These are phyloP conservation scores for Berkeleyomyces rouxiae DNA, from an alignment of 2,329 filamentous ascomycete species.

Conservation along the genomic window DNA sequence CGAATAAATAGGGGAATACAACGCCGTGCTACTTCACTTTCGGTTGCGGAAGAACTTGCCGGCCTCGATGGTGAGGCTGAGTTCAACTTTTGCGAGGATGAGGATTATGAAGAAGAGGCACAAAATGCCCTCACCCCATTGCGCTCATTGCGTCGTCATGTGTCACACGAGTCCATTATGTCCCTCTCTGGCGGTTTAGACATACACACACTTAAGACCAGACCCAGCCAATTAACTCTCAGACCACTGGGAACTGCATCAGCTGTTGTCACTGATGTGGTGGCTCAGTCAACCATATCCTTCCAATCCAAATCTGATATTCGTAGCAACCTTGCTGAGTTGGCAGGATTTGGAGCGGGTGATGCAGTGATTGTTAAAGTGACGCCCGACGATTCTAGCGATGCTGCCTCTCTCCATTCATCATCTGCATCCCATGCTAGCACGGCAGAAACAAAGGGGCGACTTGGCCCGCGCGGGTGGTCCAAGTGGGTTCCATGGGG, in stretches of 20 bases:
- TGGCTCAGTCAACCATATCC: slow-evolving; percentile 40
- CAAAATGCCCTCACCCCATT: slow-evolving; percentile 24
- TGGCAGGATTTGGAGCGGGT: not conserved
- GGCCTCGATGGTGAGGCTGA: slow-evolving; percentile 14
- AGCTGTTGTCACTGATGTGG: slow-evolving; percentile 41
- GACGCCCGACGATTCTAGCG: not conserved
- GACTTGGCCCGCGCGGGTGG: not conserved
- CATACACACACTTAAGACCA: slow-evolving; percentile 63
- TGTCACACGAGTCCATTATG: slow-evolving; percentile 78
- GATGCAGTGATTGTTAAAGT: not conserved
- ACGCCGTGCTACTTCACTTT: slow-evolving; percentile 6
- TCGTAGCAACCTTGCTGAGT: slow-evolving; percentile 7
- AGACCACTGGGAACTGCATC: slow-evolving; percentile 37
- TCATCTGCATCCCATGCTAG: slow-evolving; percentile 3
- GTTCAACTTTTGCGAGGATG: slow-evolving; percentile 16
- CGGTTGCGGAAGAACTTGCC: slow-evolving; percentile 13
- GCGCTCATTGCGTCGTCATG: slow-evolving; percentile 41
- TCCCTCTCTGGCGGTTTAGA: slow-evolving; percentile 78
- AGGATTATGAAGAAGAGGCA: slow-evolving; percentile 19
- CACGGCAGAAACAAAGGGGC: not conserved
- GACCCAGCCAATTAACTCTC: slow-evolving; percentile 58
- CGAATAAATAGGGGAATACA: not conserved
- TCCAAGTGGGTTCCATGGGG: slow-evolving; percentile 12
- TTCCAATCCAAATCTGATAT: slow-evolving; percentile 11
- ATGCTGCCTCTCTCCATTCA: slow-evolving; percentile 8